Conservation (phyloP, 805 yeast species). For the Suhomyces canberraensis region DNA sequence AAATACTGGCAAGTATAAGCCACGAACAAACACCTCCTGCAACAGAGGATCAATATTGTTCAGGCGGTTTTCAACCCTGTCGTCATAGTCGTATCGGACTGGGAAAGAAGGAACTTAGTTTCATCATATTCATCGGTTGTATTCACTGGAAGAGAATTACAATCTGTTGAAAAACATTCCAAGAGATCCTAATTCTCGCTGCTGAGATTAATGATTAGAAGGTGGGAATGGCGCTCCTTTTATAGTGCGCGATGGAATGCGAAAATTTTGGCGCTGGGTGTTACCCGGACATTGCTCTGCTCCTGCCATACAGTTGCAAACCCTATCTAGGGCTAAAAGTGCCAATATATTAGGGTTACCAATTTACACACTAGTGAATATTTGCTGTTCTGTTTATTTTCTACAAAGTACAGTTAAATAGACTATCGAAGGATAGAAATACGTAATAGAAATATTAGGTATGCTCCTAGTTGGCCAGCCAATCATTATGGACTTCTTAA, state of each 20-base stretch:
- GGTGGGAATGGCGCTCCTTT: not conserved
- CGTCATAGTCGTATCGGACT: constrained; percentile 93
- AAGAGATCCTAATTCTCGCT: constrained; percentile 1
- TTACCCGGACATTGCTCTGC: constrained; percentile 5
- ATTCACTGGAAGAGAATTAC: constrained; percentile 1
- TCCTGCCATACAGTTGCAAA: constrained; percentile 1
- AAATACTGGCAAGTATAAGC: constrained; percentile 88
- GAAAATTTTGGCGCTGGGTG: constrained; percentile 4
- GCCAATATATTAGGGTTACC: too few species aligned
- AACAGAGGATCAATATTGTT: constrained; percentile 34
- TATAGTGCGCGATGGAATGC: constrained; percentile 1
- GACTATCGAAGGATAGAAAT: too few species aligned
- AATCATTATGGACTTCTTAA: constrained; percentile 25
- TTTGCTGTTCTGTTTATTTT: too few species aligned
- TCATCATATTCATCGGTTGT: constrained; percentile 37
- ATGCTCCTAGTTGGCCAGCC: too few species aligned
- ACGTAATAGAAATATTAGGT: too few species aligned
- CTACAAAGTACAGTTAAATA: too few species aligned
- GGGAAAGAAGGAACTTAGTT: constrained; percentile 79
- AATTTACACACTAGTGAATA: too few species aligned
- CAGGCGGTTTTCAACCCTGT: constrained; percentile 64
- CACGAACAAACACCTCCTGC: constrained; percentile 40
- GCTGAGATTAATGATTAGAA: not conserved
- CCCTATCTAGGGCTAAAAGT: too few species aligned
- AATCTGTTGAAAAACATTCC: constrained; percentile 1